These are phyloP conservation scores for Botrytis elliptica DNA, from an alignment of 2,329 filamentous ascomycete genomes.

Conservation along the genomic window DNA sequence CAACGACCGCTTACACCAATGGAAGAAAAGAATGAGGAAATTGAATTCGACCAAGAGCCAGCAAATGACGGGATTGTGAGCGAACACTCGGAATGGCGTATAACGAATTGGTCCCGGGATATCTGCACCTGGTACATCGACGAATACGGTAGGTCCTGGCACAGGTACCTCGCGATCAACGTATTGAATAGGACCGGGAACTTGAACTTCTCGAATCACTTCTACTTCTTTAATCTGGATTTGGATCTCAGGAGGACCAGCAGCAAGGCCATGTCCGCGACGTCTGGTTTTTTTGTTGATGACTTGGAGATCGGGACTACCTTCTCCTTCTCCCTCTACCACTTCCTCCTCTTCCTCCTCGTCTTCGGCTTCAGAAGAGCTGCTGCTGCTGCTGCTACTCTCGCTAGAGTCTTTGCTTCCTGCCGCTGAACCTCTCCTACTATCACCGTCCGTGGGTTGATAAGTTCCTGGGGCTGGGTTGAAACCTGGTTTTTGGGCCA, in stretches of 20 bases:
- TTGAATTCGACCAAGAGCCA: slow-evolving; percentile 23
- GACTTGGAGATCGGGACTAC: not conserved
- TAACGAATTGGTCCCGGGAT: slow-evolving; percentile 8
- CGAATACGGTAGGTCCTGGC: not conserved
- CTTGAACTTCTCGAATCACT: not conserved
- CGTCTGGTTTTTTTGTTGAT: not conserved
- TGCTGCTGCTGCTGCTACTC: not conserved
- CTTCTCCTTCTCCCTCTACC: not conserved
- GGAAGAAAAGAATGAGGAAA: slow-evolving; percentile 6
- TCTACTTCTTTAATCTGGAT: slow-evolving; percentile 1
- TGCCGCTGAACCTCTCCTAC: not conserved
- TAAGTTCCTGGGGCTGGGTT: not conserved
- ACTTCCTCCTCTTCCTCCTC: not conserved
- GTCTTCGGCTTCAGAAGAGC: not conserved
- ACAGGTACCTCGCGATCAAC: not conserved
- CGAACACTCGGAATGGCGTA: slow-evolving; percentile 14
- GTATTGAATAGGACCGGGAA: slow-evolving; percentile 1
- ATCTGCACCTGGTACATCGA: not conserved
- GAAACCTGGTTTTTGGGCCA: not conserved
- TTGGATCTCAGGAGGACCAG: not conserved
- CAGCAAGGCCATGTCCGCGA: not conserved
- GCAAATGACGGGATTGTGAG: slow-evolving; percentile 17
- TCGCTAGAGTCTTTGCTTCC: not conserved
- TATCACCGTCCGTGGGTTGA: not conserved
- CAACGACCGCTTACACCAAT: not conserved